Base-by-base conservation (phyloP, 148 eudicot genomes). In the Polygonum aviculare region DNA sequence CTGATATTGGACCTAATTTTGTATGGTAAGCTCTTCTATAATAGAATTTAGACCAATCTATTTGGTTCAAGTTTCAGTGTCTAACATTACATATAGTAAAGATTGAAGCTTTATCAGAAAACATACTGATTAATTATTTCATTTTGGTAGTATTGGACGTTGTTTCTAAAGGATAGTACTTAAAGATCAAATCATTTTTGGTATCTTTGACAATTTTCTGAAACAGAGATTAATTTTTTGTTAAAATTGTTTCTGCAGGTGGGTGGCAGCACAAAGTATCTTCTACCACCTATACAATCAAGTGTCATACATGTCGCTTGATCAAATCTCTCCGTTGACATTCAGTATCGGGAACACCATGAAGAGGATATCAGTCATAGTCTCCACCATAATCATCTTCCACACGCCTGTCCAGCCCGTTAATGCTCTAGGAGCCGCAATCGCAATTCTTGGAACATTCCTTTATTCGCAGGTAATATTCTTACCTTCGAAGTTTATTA, bases 271-370 rank as follows among this genome's bases (percentile, higher is more conserved):
- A 12, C 89, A 87, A 48, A 87, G 87, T 73, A 81, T 84, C 9
- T 84, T 87, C 80, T 87, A 87, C 76, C 89, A 87, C 76, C 75
- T 86, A 16, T 86, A 84, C 85, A 86, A 86, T 70, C 88, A 82
- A 79, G 88, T 86, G n/a, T 84, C 87, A 15, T 86, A 84, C 80
- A 87, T 84, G 87, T 84, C 89, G 0, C 80, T 87, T 9, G 77
- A 87, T 65, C 82, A 84, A 78, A 87, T 82, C 38, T 84, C 89
- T 9, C 89, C 87, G 12, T 75, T 87, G 79, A 84, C 89, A 77
- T 86, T 86, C 74, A 86, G 89, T 78, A 75, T 86, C 75, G 87
- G 89, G 14, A 87, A 84, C 62, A 81, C 85, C 7, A 87, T 87
- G 87, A 84, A 82, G 78, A 82, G 87, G 72, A 75, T 84, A 26